Percentiles rank a stretch among this genome's conserved stretches.
These are phyloP conservation scores for Arachnopeziza araneosa DNA, from an alignment of 2,329 filamentous ascomycete species.

Conservation along the genomic window DNA sequence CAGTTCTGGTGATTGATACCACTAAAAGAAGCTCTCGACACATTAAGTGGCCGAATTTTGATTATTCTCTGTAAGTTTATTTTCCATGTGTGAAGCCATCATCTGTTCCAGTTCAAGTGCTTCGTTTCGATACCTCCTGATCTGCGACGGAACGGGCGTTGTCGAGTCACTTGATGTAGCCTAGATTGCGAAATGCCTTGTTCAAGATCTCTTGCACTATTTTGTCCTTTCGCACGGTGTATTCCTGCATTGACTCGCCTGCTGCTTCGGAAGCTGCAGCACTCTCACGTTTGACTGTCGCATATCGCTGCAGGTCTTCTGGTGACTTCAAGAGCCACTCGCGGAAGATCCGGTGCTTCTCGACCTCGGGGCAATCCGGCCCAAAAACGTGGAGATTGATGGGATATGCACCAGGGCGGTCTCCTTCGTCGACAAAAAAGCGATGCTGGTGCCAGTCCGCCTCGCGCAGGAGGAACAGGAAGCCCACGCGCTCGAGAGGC, in stretches of 20 bases:
- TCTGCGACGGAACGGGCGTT: background rate
- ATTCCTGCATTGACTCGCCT: constrained; percentile 34
- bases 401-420: constrained; percentile 28
- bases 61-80: too few relatives aligned
- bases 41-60: too few relatives aligned
- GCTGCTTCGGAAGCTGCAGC: constrained; percentile 26
- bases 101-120: too few relatives aligned
- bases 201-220: constrained; percentile 36
- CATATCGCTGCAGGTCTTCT: constrained; percentile 38
- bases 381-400: constrained; percentile 45
- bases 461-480: constrained; percentile 42
- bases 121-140: too few relatives aligned
- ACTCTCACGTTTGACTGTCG: constrained; percentile 34
- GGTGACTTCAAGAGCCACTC: constrained; percentile 38
- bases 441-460: constrained; percentile 44
- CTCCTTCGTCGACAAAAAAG: constrained; percentile 33
- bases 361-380: constrained; percentile 36
- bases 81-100: too few relatives aligned
- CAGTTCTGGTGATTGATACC: too few relatives aligned
- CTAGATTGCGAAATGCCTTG: constrained; percentile 29
- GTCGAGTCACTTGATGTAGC: constrained; percentile 13
- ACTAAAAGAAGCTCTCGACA: too few relatives aligned
- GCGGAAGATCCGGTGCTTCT: constrained; percentile 39
- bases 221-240: constrained; percentile 38
- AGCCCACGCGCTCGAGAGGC: constrained; percentile 39